Evolutionary conservation across 176 grass and related monocot species (phyloP).

Genomic region (Puccinellia tenuiflora): DNA sequence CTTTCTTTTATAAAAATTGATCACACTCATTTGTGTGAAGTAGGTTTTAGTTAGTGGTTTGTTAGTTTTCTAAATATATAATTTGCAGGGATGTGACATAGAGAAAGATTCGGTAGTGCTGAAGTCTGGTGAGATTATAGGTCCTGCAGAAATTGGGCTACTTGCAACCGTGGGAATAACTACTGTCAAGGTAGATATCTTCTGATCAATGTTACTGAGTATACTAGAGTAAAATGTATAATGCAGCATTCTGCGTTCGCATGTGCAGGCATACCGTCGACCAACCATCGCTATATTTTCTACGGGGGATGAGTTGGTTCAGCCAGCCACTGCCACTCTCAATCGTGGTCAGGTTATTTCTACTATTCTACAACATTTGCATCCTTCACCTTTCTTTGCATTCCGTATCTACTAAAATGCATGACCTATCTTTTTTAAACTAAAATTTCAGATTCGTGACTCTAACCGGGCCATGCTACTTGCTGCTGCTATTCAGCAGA

Average conservation of each 20-base stretch:
- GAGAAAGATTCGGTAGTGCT: constrained; percentile 67
- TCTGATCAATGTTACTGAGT: neutral
- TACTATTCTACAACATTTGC: neutral
- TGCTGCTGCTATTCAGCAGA: constrained; percentile 73
- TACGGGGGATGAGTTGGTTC: constrained; percentile 85
- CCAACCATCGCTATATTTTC: constrained; percentile 77
- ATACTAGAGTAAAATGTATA: neutral
- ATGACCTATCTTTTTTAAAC: constrained; percentile 2
- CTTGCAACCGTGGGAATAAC: constrained; percentile 77
- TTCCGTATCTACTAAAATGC: neutral
- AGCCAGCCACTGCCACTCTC: constrained; percentile 61
- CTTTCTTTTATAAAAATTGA: neutral
- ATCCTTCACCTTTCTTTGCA: neutral
- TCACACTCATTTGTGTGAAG: neutral
- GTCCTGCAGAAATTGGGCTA: constrained; percentile 77
- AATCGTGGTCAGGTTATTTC: constrained; percentile 81
- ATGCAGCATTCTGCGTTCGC: neutral
- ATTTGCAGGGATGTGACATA: constrained; percentile 78
- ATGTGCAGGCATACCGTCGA: constrained; percentile 57
- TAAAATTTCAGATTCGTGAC: constrained; percentile 79
- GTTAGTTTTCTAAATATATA: neutral
- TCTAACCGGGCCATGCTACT: constrained; percentile 89
- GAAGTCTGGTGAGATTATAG: constrained; percentile 64
- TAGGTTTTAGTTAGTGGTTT: neutral
- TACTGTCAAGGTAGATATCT: constrained; percentile 58